Conservation (phyloP, 2,329 filamentous ascomycete genomes). For the Boeremia exigua region DNA sequence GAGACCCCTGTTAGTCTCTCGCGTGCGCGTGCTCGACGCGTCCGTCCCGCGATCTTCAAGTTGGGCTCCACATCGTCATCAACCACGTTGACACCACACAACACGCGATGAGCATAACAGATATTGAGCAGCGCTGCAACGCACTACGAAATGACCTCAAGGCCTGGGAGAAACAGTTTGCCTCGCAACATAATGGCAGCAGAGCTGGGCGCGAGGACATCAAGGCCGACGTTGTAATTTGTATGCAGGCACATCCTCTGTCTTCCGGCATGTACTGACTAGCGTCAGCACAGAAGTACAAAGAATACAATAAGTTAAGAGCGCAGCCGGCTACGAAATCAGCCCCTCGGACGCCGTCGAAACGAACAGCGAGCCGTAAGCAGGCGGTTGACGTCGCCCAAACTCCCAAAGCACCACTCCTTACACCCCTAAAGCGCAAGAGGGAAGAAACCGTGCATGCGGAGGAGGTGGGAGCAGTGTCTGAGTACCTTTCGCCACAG, state of each 20-base stretch:
- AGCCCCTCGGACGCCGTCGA: constrained; percentile 42
- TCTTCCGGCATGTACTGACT: constrained; percentile 17
- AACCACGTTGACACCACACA: constrained; percentile 13
- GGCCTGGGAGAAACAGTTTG: constrained; percentile 74
- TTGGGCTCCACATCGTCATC: constrained; percentile 21
- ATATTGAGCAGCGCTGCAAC: constrained; percentile 74
- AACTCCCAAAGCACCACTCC: constrained; percentile 33
- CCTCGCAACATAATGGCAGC: constrained; percentile 64
- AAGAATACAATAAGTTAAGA: constrained; percentile 72
- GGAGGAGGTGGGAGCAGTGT: constrained; percentile 21
- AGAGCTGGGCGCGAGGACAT: constrained; percentile 79
- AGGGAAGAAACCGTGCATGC: constrained; percentile 25
- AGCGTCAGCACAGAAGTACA: constrained; percentile 71
- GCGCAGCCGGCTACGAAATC: constrained; percentile 34
- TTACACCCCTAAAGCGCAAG: constrained; percentile 44
- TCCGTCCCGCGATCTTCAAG: constrained; percentile 39
- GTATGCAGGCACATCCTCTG: constrained; percentile 53
- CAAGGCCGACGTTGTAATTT: constrained; percentile 73
- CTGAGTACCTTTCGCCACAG: constrained; percentile 37
- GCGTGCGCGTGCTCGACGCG: constrained; percentile 34
- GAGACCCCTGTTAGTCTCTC: constrained; percentile 17
- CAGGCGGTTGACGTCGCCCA: constrained; percentile 26
- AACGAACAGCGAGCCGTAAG: constrained; percentile 33
- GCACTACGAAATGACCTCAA: constrained; percentile 79
- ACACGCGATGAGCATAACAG: constrained; percentile 36